Evolutionary conservation across 768 basidiomycete species (phyloP).

Genomic region (Cystofilobasidium ferigula): DNA sequence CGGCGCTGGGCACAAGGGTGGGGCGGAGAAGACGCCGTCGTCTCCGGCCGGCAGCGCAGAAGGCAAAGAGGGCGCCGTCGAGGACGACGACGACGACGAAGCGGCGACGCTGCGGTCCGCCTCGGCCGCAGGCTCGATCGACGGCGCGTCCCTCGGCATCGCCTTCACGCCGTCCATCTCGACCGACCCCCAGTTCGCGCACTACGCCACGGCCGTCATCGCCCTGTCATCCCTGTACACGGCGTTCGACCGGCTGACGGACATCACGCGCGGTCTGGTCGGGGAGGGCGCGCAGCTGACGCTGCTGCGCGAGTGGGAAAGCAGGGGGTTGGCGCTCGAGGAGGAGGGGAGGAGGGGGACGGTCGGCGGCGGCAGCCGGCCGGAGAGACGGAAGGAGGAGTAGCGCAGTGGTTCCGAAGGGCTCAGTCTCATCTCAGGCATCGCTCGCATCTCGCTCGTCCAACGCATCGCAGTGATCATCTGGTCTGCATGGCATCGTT

Average conservation of each 20-base stretch:
- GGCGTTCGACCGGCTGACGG: constrained; percentile 5
- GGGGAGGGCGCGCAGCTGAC: background rate
- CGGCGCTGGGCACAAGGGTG: too few relatives aligned
- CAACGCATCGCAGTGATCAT: too few relatives aligned
- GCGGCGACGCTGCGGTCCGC: background rate
- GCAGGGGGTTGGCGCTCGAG: background rate
- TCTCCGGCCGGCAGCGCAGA: background rate
- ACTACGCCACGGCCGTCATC: constrained; percentile 15
- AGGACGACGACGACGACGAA: background rate
- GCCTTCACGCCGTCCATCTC: background rate
- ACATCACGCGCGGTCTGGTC: constrained; percentile 7
- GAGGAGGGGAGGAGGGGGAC: too few relatives aligned
- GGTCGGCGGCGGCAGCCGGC: too few relatives aligned
- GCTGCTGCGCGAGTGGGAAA: constrained; percentile 1
- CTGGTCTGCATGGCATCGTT: too few relatives aligned
- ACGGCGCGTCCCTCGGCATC: background rate
- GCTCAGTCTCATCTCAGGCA: too few relatives aligned
- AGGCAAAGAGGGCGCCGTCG: background rate
- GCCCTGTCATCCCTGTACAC: background rate
- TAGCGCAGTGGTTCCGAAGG: too few relatives aligned
- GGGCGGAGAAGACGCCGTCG: too few relatives aligned
- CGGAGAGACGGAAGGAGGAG: too few relatives aligned
- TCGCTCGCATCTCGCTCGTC: too few relatives aligned
- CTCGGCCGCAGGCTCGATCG: background rate
- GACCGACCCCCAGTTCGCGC: constrained; percentile 11